These are phyloP conservation scores for Fusarium sp. DNA, from an alignment of 2,329 filamentous ascomycete genomes.

Conservation along the genomic window DNA sequence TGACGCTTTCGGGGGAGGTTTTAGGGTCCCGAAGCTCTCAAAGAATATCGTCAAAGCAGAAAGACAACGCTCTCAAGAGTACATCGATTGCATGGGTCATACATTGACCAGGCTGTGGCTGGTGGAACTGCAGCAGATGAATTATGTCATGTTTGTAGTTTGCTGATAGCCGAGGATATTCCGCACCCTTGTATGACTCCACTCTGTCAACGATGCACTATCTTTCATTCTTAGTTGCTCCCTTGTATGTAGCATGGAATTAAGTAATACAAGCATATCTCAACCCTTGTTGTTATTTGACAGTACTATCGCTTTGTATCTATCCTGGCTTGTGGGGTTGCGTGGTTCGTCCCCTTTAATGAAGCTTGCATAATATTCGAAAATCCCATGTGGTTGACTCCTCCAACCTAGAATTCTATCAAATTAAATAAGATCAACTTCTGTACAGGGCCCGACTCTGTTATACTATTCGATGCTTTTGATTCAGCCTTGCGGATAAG, in stretches of 20 bases:
- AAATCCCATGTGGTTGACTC: too few species aligned
- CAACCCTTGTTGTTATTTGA: too few species aligned
- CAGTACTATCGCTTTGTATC: too few species aligned
- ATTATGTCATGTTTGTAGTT: constrained; percentile 29
- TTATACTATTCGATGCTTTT: too few species aligned
- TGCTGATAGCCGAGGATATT: constrained; percentile 24
- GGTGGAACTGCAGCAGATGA: constrained; percentile 18
- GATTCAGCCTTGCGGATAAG: too few species aligned
- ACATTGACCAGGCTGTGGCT: constrained; percentile 10
- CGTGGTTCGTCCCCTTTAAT: too few species aligned
- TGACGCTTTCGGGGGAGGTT: background rate
- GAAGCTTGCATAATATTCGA: too few species aligned
- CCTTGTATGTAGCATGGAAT: background rate
- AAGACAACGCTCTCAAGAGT: background rate
- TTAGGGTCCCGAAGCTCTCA: background rate
- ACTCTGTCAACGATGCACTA: background rate
- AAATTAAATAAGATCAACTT: too few species aligned
- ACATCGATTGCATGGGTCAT: constrained; percentile 8
- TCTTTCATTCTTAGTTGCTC: background rate
- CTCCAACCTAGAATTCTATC: too few species aligned
- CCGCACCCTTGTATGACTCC: background rate
- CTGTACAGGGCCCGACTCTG: too few species aligned
- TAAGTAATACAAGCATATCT: too few species aligned
- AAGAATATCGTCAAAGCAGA: background rate
- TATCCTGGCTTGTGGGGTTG: too few species aligned